Base-by-base conservation (phyloP, 192 early-diverging fungal genomes). In the Backusella tarrabulga region DNA sequence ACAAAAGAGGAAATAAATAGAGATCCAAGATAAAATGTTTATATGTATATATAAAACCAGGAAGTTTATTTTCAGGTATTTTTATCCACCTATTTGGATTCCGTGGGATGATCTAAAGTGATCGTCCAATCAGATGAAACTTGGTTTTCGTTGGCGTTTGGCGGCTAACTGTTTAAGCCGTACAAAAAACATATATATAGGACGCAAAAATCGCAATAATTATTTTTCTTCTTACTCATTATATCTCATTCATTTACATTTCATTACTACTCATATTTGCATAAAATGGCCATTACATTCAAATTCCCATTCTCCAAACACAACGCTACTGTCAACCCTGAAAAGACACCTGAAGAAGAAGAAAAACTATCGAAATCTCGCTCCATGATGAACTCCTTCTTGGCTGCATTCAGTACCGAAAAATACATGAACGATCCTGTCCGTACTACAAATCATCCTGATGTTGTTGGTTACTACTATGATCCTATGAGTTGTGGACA, bases 401-500 rank as follows among this genome's bases (percentile, higher is more conserved):
- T 63, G 0, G 56, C 56, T 29, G 56, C 56, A 19, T 63, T 63
- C 29, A 63, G 56, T 63, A 63, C 56, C 23, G 56, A 63, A 63
- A 63, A 63, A 63, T 63, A 26, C 56, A 23, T 72, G 19, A 78
- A 77, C 69, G 80, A 82, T 66, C 80, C 80, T 44, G 76, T 78
- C 54, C 38, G 77, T 38, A 82, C 60, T 29, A 68, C 73, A 23
- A 67, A 67, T 34, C 66, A 73, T 26, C 80, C 80, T 75, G 76
- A 78, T 23, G 46, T 82, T n/a, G 77, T 82, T 73, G 80, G 80
- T 54, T 40, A 36, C 6, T 78, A 71, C 34, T 40, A 72, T 56
- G 80, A 82, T 67, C 80, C 80, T 52, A 78, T 82, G 77, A 73
- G 75, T 17, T 26, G 73, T 36, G 77, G 77, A 14, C 26, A 54